Percentiles rank a stretch among this genome's conserved stretches.
phyloP scores from a whole-genome alignment of 2,329 filamentous ascomycete species.

The Pseudocercospora cruenta region DNA sequence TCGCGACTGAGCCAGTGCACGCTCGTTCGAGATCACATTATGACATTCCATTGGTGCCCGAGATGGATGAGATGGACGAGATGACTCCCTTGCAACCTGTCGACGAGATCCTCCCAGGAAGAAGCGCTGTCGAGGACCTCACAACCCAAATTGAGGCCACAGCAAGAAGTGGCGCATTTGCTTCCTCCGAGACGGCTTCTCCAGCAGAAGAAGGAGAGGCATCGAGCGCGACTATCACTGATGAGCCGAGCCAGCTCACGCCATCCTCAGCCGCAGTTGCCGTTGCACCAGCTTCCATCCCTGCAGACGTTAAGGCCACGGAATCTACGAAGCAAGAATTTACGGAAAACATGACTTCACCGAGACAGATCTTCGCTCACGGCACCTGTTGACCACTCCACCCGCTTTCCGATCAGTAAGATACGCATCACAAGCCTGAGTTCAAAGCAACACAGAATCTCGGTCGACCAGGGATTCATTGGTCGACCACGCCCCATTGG shows the following conservation, averaged over 20 bases:
- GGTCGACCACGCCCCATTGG: not conserved
- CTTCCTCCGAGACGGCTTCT: not conserved
- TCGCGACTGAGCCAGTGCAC: not conserved
- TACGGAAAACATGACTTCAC: not conserved
- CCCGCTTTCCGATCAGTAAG: not conserved
- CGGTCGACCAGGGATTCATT: not conserved
- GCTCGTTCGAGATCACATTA: not conserved
- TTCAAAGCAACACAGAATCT: not conserved
- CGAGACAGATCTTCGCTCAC: not conserved
- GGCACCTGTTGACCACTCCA: not conserved
- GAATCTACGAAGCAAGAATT: not conserved
- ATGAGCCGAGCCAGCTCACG: not conserved
- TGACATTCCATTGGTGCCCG: constrained; percentile 1
- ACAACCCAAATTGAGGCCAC: not conserved
- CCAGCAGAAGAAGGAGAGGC: not conserved
- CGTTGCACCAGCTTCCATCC: not conserved
- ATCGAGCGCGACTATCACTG: not conserved
- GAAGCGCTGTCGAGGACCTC: not conserved
- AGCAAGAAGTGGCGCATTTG: not conserved
- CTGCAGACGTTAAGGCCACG: not conserved
- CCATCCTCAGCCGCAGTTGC: not conserved
- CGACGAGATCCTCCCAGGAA: not conserved
- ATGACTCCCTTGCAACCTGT: not conserved
- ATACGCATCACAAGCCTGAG: not conserved
- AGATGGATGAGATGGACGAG: not conserved